Evolutionary conservation across 2,329 filamentous ascomycete genomes (phyloP), one percentile per base, ranked within the genome.

Genomic region (Phoma herbarum): DNA sequence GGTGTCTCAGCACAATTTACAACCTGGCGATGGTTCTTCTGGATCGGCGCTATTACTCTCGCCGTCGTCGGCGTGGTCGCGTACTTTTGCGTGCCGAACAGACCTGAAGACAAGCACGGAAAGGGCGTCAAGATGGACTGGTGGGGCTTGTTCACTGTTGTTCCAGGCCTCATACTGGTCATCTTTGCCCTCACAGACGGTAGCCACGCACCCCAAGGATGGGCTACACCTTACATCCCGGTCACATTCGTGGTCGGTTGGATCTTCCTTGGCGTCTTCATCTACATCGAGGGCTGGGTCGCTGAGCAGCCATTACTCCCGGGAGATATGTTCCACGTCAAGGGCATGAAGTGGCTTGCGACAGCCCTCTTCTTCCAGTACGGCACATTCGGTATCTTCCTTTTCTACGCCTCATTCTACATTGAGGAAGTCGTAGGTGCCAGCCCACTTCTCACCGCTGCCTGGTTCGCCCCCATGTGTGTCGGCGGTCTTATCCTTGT

Each of bases 121-220:
- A 57, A 58, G 16, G 60, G 44, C 0, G 56, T 75, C 7, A 74
- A 67, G 55, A 77, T 78, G 75, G 76, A 78, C 50, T 78, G 76
- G 76, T 64, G 66, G 61, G 76, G 76, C 11, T 67, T 74, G 3
- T 56, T 67, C 0, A 76, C 74, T 6, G 71, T 77, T 9, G 67
- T 77, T 1, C 71, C 76, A 8, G 90, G 88, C 0, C 75, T 93
- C 12, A 81, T 90, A 2, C 81, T 95, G 25, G 81, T 92, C 9
- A 88, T 92, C 0, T 94, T 88, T 67, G 89, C 90, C 0, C 84
- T 95, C 50, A 93, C 90, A 0, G 88, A 92, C 46, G 88, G 87
- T 8, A 85, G 87, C 0, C 86, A 91, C 72, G 89, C 89, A 0
- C 84, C 87, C 0, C 72, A 86, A 2, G 86, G 88, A 1, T 94